Evolutionary conservation across 345 rosid genomes (phyloP), one percentile per base, ranked within the genome.

Genomic region (Lumnitzera littorea): DNA sequence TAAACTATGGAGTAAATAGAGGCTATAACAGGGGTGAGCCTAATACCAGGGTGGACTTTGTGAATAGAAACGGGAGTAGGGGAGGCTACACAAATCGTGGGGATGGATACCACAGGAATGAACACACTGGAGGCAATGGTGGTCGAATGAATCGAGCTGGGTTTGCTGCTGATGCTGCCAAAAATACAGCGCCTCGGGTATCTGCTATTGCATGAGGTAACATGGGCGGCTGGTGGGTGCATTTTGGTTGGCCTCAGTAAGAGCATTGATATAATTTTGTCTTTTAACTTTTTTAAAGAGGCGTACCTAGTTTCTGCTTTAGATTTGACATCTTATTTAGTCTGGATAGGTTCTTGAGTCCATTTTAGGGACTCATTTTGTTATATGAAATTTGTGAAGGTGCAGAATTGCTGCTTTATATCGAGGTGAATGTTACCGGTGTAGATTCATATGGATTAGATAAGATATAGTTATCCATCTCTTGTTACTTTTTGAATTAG

Each of bases 31-130:
- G 96, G 47, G 75, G 71, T 23, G 96, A 92, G 24, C 80, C 68
- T 56, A 68, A 72, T 69, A 73, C 70, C 72, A 80, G 84, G 69
- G 25, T 58, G 46, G 95, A 88, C 31, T 84, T 72, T 80, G 88
- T 82, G 64, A 86, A 85, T 75, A 82, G 89, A 55, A 73, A 82
- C 62, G 62, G 74, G 63, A 68, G 65, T 59, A 67, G 90, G 52
- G 88, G 89, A 69, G 91, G 95, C 46, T 92, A 72, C 29, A 62
- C 79, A 31, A 82, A 77, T 67, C 88, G 86, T 62, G 88, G 85
- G 9, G 82, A 84, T 63, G 86, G 91, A 50, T 81, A 72, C 59
- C 76, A 78, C 29, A 79, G 86, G 73, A 61, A 60, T 41, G 87
- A 86, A 17, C 62, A 62, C 61, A 67, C 53, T 36, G 73, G 79